Percentiles rank a stretch among this genome's conserved stretches.
phyloP scores from a whole-genome alignment of 73 alveolate genomes.

The Paramecium bursaria region DNA sequence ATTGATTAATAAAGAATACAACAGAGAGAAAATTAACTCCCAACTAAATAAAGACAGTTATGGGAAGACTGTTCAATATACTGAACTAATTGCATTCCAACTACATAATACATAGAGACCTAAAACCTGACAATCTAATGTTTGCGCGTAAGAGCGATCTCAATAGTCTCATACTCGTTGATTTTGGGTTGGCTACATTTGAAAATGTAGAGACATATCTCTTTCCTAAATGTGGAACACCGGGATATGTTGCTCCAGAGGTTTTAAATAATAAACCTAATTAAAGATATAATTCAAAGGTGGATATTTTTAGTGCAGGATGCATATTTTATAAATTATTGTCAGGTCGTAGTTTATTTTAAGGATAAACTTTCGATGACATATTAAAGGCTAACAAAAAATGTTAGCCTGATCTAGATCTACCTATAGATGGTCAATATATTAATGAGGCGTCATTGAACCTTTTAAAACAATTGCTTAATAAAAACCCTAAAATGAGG shows the following conservation, averaged over 20 bases:
- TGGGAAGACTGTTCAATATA: background rate
- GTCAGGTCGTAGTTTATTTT: slow-evolving; percentile 71
- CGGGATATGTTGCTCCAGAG: slow-evolving; percentile 81
- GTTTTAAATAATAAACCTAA: slow-evolving; percentile 62
- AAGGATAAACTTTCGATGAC: slow-evolving; percentile 56
- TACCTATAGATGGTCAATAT: slow-evolving; percentile 15
- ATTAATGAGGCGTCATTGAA: slow-evolving; percentile 68
- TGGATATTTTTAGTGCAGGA: slow-evolving; percentile 66
- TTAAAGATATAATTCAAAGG: slow-evolving; percentile 46
- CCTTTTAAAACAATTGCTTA: slow-evolving; percentile 38
- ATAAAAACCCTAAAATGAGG: slow-evolving; percentile 58
- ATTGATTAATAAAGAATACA: background rate
- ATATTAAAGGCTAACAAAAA: slow-evolving; percentile 11
- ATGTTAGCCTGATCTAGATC: slow-evolving; percentile 24
- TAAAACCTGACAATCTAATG: slow-evolving; percentile 70
- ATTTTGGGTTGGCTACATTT: slow-evolving; percentile 65
- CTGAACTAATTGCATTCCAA: slow-evolving; percentile 57
- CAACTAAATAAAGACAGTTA: background rate
- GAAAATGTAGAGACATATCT: slow-evolving; percentile 51
- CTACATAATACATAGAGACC: slow-evolving; percentile 68
- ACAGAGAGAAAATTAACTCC: background rate
- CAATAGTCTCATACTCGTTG: slow-evolving; percentile 53
- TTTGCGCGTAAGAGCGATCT: slow-evolving; percentile 39
- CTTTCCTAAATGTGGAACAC: slow-evolving; percentile 72
- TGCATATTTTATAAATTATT: slow-evolving; percentile 65